phyloP scores from a whole-genome alignment of 2,329 filamentous ascomycete genomes.

The Nemania diffusa region DNA sequence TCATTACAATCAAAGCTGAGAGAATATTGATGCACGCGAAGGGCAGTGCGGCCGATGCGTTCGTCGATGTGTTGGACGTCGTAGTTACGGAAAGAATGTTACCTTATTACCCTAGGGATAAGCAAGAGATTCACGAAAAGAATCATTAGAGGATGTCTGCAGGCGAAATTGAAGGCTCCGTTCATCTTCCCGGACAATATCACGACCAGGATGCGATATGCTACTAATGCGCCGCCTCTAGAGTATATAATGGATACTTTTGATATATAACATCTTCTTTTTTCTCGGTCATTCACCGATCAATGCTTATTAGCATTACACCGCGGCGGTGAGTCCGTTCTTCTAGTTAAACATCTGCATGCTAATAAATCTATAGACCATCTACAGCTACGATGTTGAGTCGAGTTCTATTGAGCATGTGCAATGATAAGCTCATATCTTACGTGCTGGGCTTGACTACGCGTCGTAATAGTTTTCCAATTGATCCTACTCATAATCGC shows the following conservation, averaged over 20 bases:
- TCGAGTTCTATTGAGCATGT: no score
- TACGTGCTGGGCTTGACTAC: no score
- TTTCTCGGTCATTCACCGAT: constrained; percentile 5
- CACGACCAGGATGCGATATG: neutral
- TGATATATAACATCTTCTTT: no score
- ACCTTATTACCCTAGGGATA: neutral
- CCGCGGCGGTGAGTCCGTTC: neutral
- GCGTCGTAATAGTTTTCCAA: no score
- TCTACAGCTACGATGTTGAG: no score
- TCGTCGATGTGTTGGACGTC: constrained; percentile 12
- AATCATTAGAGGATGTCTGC: neutral
- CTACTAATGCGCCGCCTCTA: neutral
- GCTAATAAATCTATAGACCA: no score
- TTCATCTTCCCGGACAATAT: neutral
- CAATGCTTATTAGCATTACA: neutral
- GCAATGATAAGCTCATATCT: no score
- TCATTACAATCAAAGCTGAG: constrained; percentile 17
- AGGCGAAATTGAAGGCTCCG: neutral
- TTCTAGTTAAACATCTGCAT: neutral
- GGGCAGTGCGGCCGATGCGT: neutral
- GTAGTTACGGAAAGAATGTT: constrained; percentile 6
- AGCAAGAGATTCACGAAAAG: neutral
- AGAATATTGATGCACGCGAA: neutral
- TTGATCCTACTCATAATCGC: no score
- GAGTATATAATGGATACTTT: neutral